Conservation (phyloP, 352 stramenopile genomes). For the Phytophthora pseudosyringae region DNA sequence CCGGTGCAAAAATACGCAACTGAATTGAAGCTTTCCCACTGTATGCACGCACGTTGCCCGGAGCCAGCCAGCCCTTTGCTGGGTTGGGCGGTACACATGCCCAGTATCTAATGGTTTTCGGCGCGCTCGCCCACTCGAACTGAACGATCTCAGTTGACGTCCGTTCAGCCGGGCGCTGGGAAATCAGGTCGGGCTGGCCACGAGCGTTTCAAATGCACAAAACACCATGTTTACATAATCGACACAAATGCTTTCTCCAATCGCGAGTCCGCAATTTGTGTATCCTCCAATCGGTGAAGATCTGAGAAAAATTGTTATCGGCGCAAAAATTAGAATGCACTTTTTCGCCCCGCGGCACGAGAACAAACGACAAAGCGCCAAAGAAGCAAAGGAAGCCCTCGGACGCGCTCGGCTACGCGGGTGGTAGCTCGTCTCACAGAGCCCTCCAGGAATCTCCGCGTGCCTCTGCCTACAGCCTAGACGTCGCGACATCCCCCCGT, state of each 20-base stretch:
- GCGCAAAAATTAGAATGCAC: constrained; percentile 9
- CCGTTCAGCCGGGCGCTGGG: constrained; percentile 10
- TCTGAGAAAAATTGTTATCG: constrained; percentile 26
- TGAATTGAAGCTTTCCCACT: background rate
- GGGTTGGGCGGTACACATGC: background rate
- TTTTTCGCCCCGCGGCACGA: constrained; percentile 23
- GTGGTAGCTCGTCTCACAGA: constrained; percentile 22
- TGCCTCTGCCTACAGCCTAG: constrained; percentile 1
- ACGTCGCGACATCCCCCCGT: constrained; percentile 1
- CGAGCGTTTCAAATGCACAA: constrained; percentile 1
- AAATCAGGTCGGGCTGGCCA: constrained; percentile 26
- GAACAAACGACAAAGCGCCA: constrained; percentile 48
- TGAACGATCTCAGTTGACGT: constrained; percentile 18
- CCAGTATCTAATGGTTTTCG: background rate
- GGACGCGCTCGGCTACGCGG: constrained; percentile 26
- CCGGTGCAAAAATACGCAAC: constrained; percentile 20
- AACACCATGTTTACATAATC: constrained; percentile 11
- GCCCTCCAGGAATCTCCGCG: background rate
- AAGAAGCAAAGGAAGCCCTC: constrained; percentile 16
- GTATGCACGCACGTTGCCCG: constrained; percentile 1
- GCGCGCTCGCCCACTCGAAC: background rate
- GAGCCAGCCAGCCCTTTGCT: background rate
- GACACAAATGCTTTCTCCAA: constrained; percentile 5
- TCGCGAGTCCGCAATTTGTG: background rate
- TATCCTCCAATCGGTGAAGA: background rate